Conservation (phyloP, 148 eudicot genomes). For the Amaranthus cruentus region DNA sequence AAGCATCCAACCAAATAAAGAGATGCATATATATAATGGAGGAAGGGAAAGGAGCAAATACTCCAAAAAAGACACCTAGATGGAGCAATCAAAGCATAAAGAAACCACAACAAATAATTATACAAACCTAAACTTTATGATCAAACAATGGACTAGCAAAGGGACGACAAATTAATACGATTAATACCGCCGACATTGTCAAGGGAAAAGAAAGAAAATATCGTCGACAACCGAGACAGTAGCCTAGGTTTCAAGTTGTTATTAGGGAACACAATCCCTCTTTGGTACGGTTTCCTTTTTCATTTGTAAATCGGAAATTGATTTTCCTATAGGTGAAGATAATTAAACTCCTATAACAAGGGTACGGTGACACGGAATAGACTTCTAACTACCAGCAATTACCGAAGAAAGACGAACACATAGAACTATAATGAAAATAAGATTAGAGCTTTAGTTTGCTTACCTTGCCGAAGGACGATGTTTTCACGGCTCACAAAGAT, state of each 20-base stretch:
- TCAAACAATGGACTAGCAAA: not conserved
- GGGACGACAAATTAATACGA: not conserved
- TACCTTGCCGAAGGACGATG: not conserved
- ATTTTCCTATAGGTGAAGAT: no score
- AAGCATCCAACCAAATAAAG: constrained; percentile 1
- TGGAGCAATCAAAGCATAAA: not conserved
- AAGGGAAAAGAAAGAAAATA: not conserved
- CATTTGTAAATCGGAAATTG: no score
- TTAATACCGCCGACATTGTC: not conserved
- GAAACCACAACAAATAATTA: not conserved
- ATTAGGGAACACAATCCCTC: no score
- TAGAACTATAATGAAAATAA: not conserved
- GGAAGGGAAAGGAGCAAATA: not conserved
- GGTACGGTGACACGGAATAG: no score
- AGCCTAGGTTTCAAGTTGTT: no score
- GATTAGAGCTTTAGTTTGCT: not conserved
- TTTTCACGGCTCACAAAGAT: not conserved
- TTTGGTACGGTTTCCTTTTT: no score
- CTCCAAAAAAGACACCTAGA: not conserved
- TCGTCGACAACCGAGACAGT: no score
- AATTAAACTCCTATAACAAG: no score
- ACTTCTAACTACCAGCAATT: not conserved
- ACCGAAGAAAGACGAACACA: not conserved
- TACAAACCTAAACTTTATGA: not conserved
- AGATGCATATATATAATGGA: not conserved